Conservation (phyloP, 805 yeast genomes). For the Metschnikowia kunwiensis region DNA sequence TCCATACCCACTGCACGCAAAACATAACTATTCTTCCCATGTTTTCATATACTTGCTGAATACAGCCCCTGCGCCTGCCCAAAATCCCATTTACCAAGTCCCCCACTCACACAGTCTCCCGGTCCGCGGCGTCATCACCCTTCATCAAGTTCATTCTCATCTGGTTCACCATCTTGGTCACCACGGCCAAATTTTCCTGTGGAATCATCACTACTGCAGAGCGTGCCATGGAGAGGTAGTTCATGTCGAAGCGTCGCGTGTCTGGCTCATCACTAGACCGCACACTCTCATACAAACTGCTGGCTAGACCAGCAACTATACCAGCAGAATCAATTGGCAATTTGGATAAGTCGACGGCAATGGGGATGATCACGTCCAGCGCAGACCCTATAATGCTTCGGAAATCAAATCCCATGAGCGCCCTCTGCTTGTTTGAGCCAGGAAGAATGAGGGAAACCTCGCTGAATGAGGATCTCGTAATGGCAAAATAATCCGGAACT, state of each 20-base stretch:
- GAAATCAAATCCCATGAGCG: constrained; percentile 38
- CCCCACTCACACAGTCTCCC: background rate
- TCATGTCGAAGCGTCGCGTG: constrained; percentile 44
- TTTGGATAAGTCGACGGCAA: constrained; percentile 49
- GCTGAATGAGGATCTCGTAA: constrained; percentile 49
- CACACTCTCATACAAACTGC: constrained; percentile 39
- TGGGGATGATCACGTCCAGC: constrained; percentile 55
- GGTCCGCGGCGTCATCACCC: background rate
- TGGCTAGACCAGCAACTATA: constrained; percentile 63
- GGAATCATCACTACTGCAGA: constrained; percentile 61
- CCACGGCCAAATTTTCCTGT: constrained; percentile 41
- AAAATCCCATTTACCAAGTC: too few species aligned
- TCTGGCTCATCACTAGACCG: constrained; percentile 14
- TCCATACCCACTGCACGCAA: too few species aligned
- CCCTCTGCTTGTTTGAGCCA: constrained; percentile 33
- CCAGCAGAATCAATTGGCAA: constrained; percentile 62
- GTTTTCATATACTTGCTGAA: too few species aligned
- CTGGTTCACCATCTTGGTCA: constrained; percentile 18
- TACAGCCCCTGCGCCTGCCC: too few species aligned
- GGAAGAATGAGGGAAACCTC: constrained; percentile 51
- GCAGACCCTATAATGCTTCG: constrained; percentile 52
- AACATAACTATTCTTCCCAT: too few species aligned
- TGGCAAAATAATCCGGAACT: constrained; percentile 48
- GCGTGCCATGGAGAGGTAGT: constrained; percentile 58
- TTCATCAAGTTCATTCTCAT: constrained; percentile 1